phyloP scores from a whole-genome alignment of 2,329 filamentous ascomycete genomes.

The Colletotrichum sp. region DNA sequence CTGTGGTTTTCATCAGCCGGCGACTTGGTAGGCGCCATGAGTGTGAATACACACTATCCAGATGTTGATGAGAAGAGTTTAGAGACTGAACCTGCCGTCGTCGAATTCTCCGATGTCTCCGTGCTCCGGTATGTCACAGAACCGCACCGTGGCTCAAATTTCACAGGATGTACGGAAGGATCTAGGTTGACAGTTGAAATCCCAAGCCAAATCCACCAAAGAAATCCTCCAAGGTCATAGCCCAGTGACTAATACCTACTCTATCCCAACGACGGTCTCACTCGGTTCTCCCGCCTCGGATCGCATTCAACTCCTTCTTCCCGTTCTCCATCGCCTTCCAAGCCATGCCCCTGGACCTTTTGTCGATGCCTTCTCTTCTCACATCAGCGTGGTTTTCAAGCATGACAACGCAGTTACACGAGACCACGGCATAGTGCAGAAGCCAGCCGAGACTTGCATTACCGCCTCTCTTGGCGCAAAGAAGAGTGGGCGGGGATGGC shows the following conservation, averaged over 20 bases:
- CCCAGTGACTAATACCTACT: background rate
- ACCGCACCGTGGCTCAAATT: background rate
- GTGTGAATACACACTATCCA: background rate
- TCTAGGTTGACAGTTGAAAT: background rate
- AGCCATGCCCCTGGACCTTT: background rate
- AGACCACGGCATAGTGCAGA: background rate
- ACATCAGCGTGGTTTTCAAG: background rate
- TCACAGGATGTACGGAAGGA: background rate
- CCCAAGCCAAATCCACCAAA: background rate
- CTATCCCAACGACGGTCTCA: background rate
- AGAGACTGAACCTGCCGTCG: background rate
- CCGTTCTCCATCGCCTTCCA: background rate
- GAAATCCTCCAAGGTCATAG: background rate
- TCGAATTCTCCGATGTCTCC: background rate
- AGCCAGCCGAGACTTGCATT: background rate
- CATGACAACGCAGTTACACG: background rate
- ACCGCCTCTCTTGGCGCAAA: background rate
- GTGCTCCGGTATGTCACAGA: background rate
- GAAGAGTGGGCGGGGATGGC: background rate
- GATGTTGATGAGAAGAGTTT: rapidly evolving
- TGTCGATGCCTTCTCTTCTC: background rate
- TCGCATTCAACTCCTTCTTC: background rate
- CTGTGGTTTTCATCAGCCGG: rapidly evolving
- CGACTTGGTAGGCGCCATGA: background rate
- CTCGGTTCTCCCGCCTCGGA: background rate